Evolutionary conservation across 805 yeast species (phyloP).

Genomic region (Candida loeiensis): DNA sequence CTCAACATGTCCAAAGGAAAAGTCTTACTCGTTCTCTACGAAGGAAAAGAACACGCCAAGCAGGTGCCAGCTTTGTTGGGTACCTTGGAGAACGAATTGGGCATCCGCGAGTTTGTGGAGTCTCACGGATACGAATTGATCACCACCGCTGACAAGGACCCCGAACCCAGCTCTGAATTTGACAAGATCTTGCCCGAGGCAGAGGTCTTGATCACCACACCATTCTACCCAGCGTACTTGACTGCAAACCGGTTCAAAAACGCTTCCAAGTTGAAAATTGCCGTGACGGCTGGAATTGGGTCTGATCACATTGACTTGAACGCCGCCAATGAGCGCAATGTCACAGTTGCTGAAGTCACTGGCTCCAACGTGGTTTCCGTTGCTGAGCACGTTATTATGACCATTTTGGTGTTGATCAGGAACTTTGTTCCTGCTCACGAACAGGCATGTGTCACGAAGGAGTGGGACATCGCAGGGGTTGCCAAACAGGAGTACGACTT

Average conservation of each 20-base stretch:
- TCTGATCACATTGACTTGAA: conserved; percentile 75
- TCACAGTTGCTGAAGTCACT: conserved; percentile 75
- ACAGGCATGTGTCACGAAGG: conserved; percentile 50
- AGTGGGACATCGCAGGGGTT: conserved; percentile 71
- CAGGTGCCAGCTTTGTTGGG: conserved; percentile 65
- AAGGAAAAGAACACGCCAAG: conserved; percentile 55
- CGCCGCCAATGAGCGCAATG: conserved; percentile 59
- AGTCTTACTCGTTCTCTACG: conserved; percentile 56
- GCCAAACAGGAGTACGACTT: conserved; percentile 73
- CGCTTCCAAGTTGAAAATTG: conserved; percentile 67
- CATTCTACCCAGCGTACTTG: conserved; percentile 79
- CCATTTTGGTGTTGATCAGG: conserved; percentile 65
- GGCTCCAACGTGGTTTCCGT: conserved; percentile 79
- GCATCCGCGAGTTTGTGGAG: conserved; percentile 62
- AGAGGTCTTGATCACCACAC: conserved; percentile 75
- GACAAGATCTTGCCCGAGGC: conserved; percentile 69
- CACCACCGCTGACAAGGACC: conserved; percentile 66
- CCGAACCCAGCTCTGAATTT: conserved; percentile 50
- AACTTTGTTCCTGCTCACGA: conserved; percentile 79
- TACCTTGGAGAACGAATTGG: conserved; percentile 71
- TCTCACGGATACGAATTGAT: conserved; percentile 63
- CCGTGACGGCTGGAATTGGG: conserved; percentile 82
- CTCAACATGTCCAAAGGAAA: conserved; percentile 20
- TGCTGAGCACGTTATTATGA: conserved; percentile 77
- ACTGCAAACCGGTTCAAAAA: conserved; percentile 60